A percentile compares a stretch with the other conserved stretches of the same genome.
Conservation (phyloP, 352 stramenopile species). For the Pythium coloratum region DNA sequence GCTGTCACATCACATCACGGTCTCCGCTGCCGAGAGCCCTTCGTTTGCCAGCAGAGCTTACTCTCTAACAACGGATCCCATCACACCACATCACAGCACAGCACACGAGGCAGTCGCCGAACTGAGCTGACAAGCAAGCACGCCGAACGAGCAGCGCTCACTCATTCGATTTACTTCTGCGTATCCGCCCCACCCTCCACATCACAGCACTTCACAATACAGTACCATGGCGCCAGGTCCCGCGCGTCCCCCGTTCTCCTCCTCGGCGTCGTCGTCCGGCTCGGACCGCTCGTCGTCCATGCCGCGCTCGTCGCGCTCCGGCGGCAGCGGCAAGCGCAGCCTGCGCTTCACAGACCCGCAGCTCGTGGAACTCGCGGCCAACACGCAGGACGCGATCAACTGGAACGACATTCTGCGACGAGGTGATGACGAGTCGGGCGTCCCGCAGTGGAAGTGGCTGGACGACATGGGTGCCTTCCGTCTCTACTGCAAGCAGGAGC, state of each 20-base stretch:
- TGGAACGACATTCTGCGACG: slow-evolving; percentile 26
- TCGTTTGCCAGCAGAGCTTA: slow-evolving; percentile 6
- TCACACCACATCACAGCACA: not conserved
- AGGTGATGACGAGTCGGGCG: slow-evolving; percentile 1
- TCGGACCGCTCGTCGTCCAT: slow-evolving; percentile 17
- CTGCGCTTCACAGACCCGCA: slow-evolving; percentile 18
- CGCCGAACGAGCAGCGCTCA: not conserved
- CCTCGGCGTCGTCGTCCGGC: slow-evolving; percentile 14
- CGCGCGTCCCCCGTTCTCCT: slow-evolving; percentile 5
- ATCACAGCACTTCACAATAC: not conserved
- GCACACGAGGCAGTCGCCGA: not conserved
- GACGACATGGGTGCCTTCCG: slow-evolving; percentile 24
- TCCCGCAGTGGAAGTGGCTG: slow-evolving; percentile 26
- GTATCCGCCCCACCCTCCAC: slow-evolving; percentile 6
- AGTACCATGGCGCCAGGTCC: slow-evolving; percentile 13
- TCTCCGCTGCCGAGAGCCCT: not conserved
- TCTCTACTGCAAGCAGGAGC: slow-evolving; percentile 26
- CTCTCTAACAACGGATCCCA: not conserved
- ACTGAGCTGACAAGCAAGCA: not conserved
- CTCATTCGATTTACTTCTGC: not conserved
- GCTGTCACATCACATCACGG: slow-evolving; percentile 5
- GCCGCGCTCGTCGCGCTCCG: slow-evolving; percentile 12
- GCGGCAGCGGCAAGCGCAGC: slow-evolving; percentile 15
- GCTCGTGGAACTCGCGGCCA: slow-evolving; percentile 11
- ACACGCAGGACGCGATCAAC: slow-evolving; percentile 17